These are phyloP conservation scores for Trichosporon coremiiforme DNA, from an alignment of 1,284 basidiomycete species.

Conservation along the genomic window DNA sequence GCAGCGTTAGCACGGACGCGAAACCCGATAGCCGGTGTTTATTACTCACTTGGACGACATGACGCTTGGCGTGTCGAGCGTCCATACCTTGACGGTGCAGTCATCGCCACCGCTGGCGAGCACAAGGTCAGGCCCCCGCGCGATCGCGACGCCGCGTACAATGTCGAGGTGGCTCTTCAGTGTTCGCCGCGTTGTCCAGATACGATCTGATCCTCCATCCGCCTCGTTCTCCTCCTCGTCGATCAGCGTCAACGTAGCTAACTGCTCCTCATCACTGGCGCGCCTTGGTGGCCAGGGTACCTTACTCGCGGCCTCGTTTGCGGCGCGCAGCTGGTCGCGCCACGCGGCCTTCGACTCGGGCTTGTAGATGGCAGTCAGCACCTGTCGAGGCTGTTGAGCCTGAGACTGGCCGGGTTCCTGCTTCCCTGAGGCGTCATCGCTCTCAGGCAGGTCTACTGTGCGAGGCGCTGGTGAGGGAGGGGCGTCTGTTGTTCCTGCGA, in stretches of 20 bases:
- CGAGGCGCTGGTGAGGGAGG: slow-evolving; percentile 11
- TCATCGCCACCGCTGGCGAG: slow-evolving; percentile 92
- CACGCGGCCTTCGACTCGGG: slow-evolving; percentile 80
- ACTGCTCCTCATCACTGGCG: slow-evolving; percentile 44
- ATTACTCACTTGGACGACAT: slow-evolving; percentile 42
- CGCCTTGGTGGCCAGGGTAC: slow-evolving; percentile 34
- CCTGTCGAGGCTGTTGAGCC: slow-evolving; percentile 44
- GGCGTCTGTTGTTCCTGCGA: not conserved
- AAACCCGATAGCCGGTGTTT: not conserved
- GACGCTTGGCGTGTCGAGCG: slow-evolving; percentile 40
- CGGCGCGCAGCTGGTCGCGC: slow-evolving; percentile 65
- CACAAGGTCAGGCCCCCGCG: slow-evolving; percentile 73
- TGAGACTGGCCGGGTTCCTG: not conserved
- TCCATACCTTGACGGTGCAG: slow-evolving; percentile 93
- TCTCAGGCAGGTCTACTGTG: slow-evolving; percentile 14
- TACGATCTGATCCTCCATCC: slow-evolving; percentile 57
- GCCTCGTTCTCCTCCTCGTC: slow-evolving; percentile 58
- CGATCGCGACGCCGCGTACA: slow-evolving; percentile 82
- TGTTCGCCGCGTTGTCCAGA: slow-evolving; percentile 81
- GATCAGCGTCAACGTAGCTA: slow-evolving; percentile 47
- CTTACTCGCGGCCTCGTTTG: slow-evolving; percentile 53
- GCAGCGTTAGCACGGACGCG: not conserved
- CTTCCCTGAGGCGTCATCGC: slow-evolving; percentile 4
- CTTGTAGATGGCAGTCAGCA: slow-evolving; percentile 78
- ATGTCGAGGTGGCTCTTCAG: slow-evolving; percentile 88